phyloP scores from a whole-genome alignment of 78 protist species.

The Dictyostelium firmibasis region DNA sequence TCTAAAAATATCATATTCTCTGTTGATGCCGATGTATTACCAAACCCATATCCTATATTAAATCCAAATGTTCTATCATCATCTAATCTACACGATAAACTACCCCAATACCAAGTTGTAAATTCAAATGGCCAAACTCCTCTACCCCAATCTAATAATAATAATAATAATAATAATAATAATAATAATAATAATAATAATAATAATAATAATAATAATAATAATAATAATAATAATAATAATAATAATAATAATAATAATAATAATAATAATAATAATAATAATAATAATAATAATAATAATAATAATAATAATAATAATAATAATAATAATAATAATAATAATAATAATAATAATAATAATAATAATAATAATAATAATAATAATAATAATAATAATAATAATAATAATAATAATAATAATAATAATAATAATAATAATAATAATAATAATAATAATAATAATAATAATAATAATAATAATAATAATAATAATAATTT shows the following conservation, averaged over 20 bases:
- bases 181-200: neutral
- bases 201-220: neutral
- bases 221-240: neutral
- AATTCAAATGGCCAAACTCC: slow-evolving; percentile 1
- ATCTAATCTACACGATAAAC: neutral
- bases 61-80: slow-evolving; percentile 11
- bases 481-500: neutral
- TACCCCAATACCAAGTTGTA: neutral
- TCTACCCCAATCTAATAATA: slow-evolving; percentile 11
- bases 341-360: neutral
- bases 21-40: neutral
- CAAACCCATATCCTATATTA: slow-evolving; percentile 27
- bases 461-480: neutral
- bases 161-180: neutral
- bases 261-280: neutral
- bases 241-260: neutral
- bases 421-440: neutral
- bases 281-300: neutral
- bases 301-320: neutral
- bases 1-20: neutral
- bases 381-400: neutral
- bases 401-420: neutral
- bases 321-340: neutral
- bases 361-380: neutral
- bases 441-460: neutral